These are phyloP conservation scores for Berberis vulgaris DNA, from an alignment of 164 flowering plant species.

Conservation along the genomic window DNA sequence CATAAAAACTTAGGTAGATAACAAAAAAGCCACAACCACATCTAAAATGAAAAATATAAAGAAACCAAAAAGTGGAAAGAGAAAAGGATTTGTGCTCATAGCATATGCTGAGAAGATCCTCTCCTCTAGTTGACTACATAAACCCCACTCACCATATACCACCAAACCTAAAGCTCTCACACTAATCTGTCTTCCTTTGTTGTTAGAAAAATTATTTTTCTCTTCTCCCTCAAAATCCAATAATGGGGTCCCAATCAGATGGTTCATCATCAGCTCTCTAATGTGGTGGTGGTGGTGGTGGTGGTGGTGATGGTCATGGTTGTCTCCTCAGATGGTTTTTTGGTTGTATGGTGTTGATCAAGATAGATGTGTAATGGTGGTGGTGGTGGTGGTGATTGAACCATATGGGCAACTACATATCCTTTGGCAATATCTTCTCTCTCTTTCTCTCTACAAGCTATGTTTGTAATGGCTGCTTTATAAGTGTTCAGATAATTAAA, in stretches of 20 bases:
- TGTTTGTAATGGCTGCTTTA: not conserved
- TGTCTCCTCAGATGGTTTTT: not conserved
- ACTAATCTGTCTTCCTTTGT: not conserved
- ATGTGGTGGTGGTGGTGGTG: not conserved
- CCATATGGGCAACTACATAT: conserved; percentile 14
- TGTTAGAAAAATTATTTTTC: not conserved
- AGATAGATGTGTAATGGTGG: not conserved
- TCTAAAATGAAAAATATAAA: not conserved
- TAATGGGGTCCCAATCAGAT: not conserved
- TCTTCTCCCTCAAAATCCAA: not conserved
- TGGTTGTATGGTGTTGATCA: no score
- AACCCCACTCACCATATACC: not conserved
- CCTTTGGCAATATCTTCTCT: conserved; percentile 15
- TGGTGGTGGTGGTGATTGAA: conserved; percentile 2
- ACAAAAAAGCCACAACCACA: conserved; percentile 2
- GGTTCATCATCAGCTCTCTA: not conserved
- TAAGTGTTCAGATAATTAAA: not conserved
- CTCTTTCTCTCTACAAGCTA: not conserved
- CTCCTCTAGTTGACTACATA: conserved; percentile 5
- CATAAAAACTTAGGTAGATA: not conserved
- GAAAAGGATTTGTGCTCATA: conserved; percentile 7
- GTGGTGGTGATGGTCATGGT: not conserved
- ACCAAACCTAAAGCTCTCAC: not conserved
- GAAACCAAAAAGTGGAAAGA: not conserved
- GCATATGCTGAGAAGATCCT: conserved; percentile 19